Evolutionary conservation across 371 early-diverging fungal genomes (phyloP), one percentile per base, ranked within the genome.

Genomic region (Haplosporangium sp.): DNA sequence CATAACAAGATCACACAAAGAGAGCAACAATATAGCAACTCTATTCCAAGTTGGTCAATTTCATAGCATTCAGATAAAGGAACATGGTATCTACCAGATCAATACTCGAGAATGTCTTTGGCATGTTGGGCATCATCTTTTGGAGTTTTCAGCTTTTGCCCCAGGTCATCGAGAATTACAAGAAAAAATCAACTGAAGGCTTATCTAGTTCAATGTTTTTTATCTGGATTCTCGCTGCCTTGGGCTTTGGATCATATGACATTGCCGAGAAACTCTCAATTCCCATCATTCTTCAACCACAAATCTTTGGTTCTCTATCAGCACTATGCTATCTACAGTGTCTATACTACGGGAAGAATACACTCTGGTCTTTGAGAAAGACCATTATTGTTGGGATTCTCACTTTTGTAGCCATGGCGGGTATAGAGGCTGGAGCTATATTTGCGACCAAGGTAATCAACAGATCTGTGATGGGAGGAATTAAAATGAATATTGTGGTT

Each of bases 101-200:
- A 47, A 47, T 47, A 13, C 69, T 81, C 40, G 87, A 88, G 65
- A 86, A 86, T 65, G 81, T 88, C 38, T 88, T 86, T 71, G 86
- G 86, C 15, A 81, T 85, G 40, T 74, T 90, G 40, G 90, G 89
- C 0, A 85, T 88, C 60, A 71, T 89, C 2, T 86, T 89, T 47
- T 90, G 88, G 88, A 88, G 89, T 17, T 85, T 90, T 61, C 90
- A 90, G 65, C 65, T 90, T 13, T 74, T 84, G 13, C 90, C 90
- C 0, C 90, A 89, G 83, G 87, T 84, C 72, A 35, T 57, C 39
- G 64, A 72, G 34, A 77, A 65, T 44, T 78, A 78, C 56, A 63
- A 56, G 35, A 84, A 87, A 58, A 39, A 86, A 64, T 70, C 85
- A 1, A 84, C 87, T 2, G 78, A 84, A 5, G 90, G 90, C 4